These are phyloP conservation scores for Tolypocladium ophioglossoides DNA, from an alignment of 2,329 filamentous ascomycete genomes.

Conservation along the genomic window DNA sequence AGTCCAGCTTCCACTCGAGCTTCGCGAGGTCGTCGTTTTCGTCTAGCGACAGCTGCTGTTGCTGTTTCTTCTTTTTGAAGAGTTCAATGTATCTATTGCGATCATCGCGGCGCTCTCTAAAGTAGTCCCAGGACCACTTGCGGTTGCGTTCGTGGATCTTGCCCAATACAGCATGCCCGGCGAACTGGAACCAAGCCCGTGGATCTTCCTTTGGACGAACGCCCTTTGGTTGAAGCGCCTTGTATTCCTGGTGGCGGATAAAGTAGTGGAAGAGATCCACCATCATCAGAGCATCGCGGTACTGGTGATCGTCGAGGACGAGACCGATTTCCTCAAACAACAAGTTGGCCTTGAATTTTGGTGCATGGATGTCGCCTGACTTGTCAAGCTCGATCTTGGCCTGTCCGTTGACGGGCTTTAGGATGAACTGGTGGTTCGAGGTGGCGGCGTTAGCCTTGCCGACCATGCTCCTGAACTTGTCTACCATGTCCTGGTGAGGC, in stretches of 20 bases:
- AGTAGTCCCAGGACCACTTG: slow-evolving; percentile 93
- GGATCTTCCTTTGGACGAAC: slow-evolving; percentile 79
- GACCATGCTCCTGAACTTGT: slow-evolving; percentile 70
- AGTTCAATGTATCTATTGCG: slow-evolving; percentile 80
- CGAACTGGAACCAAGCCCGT: slow-evolving; percentile 84
- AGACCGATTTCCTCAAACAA: slow-evolving; percentile 97
- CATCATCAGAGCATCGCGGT: slow-evolving; percentile 95
- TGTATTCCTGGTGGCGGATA: slow-evolving; percentile 94
- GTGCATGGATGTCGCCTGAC: slow-evolving; percentile 64
- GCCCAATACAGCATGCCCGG: slow-evolving; percentile 74
- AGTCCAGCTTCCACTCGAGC: slow-evolving; percentile 79
- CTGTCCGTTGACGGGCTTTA: slow-evolving; percentile 91
- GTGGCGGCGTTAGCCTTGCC: slow-evolving; percentile 52
- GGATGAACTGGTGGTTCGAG: slow-evolving; percentile 74
- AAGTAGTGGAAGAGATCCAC: slow-evolving; percentile 98
- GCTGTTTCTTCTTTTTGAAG: slow-evolving; percentile 88
- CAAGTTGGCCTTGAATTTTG: slow-evolving; percentile 82
- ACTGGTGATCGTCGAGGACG: slow-evolving; percentile 95
- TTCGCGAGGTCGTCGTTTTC: slow-evolving; percentile 64
- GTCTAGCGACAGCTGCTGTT: slow-evolving; percentile 55
- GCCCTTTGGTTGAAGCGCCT: slow-evolving; percentile 77
- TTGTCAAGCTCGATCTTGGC: slow-evolving; percentile 95
- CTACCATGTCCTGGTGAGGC: slow-evolving; percentile 66
- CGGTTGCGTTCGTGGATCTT: slow-evolving; percentile 94
- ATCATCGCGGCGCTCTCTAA: slow-evolving; percentile 85